Base-by-base conservation (phyloP, 2,329 filamentous ascomycete species). In the Calonectria pseudoturangicola region DNA sequence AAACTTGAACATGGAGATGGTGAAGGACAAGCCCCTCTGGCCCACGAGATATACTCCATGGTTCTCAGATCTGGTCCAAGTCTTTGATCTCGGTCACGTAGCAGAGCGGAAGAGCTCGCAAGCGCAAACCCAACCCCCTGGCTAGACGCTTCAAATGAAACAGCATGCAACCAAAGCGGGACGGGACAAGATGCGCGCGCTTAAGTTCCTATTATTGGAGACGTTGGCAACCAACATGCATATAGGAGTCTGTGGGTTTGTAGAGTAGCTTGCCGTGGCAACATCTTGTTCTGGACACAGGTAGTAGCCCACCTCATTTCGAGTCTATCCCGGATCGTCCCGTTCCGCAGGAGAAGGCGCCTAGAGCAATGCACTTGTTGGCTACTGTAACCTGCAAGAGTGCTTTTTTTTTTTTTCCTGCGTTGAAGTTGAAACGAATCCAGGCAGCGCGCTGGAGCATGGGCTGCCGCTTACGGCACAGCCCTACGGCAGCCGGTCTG, bases 321-420 rank as follows among this genome's bases (percentile, higher is more conserved):
- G 18, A 45, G 39, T 62, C 25, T 41, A 63, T 51, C 27, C 66
- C 45, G 66, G 66, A 62, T 51, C 66, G 56, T 51, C 54, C 56
- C 66, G 56, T 68, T 68, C 66, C 66, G 33, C 33, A 21, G 18
- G 13, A 39, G 30, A 48, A 18, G 56, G 51, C 30, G 25, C 27
- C n/a, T 56, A 45, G 33, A 45, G 25, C 25, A 58, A 25, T 30
- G n/a, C 50, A 45, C 30, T 56, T 47, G 45, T 56, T 54, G 33
- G 41, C 18, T 15, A 39, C 41, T 30, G 39, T 47, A 41, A 30
- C 10, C 28, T 66, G 47, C 41, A 63, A 45, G 15, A 66, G n/a
- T 45, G 15, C 2, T 21, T 21, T 21, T 21, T 21, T 21, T 21
- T 21, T 62, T 63, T 28, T 63, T 63, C 18, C n/a, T n/a, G 39